Conservation (phyloP, 2,329 filamentous ascomycete genomes). For the Fusarium temperatum region DNA sequence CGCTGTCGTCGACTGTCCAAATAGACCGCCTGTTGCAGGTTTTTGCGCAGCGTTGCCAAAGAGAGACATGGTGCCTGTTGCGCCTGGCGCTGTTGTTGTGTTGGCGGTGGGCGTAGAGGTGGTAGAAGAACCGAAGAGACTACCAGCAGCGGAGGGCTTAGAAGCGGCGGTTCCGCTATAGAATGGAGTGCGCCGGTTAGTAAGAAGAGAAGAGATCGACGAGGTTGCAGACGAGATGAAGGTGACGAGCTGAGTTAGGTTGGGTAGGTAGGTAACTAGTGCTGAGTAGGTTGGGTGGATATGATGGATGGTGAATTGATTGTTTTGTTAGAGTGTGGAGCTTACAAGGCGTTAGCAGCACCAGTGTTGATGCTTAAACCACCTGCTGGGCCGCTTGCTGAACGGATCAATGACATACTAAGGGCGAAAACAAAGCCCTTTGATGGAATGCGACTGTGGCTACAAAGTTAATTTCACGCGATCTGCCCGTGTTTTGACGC, state of each 20-base stretch:
- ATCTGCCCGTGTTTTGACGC: slow-evolving; percentile 32
- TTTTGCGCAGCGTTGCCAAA: slow-evolving; percentile 41
- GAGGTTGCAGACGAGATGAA: background rate
- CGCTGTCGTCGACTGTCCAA: slow-evolving; percentile 42
- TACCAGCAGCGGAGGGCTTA: slow-evolving; percentile 48
- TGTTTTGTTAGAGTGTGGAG: slow-evolving; percentile 39
- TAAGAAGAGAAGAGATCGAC: slow-evolving; percentile 5
- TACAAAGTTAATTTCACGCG: slow-evolving; percentile 31
- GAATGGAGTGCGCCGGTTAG: slow-evolving; percentile 23
- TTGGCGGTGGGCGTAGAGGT: slow-evolving; percentile 35
- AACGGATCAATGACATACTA: slow-evolving; percentile 63
- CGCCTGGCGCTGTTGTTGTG: slow-evolving; percentile 39
- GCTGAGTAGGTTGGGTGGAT: slow-evolving; percentile 23
- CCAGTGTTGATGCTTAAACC: slow-evolving; percentile 72
- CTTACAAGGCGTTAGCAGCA: slow-evolving; percentile 62
- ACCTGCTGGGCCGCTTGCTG: slow-evolving; percentile 67
- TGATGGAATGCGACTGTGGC: slow-evolving; percentile 31
- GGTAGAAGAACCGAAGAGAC: slow-evolving; percentile 50
- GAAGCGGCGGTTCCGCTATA: slow-evolving; percentile 41
- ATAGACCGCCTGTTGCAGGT: slow-evolving; percentile 42
- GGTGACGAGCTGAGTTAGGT: background rate
- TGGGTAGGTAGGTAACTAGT: background rate
- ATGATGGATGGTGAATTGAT: slow-evolving; percentile 21
- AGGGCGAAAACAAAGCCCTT: slow-evolving; percentile 20
- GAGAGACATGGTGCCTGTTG: slow-evolving; percentile 46